A percentile compares a stretch with the other conserved stretches of the same genome.
Evolutionary conservation across 108 stramenopile species (phyloP).

Genomic region (Schizochytrium sp.): DNA sequence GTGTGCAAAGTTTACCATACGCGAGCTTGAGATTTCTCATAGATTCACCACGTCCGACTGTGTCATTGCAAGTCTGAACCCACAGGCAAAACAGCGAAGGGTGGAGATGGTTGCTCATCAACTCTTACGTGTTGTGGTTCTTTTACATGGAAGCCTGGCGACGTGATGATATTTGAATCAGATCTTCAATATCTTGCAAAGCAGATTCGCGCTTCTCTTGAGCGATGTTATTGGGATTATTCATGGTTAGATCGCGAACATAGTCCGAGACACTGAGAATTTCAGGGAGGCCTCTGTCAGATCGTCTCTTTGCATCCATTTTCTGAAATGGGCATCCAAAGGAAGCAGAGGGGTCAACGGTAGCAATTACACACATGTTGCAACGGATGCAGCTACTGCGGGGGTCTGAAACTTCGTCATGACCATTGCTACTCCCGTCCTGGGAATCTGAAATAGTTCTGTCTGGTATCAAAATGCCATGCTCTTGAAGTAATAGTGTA

Average conservation of each 20-base stretch:
- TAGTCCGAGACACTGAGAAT: neutral
- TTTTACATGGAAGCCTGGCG: neutral
- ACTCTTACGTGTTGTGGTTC: neutral
- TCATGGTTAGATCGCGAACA: neutral
- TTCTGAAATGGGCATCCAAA: constrained; percentile 54
- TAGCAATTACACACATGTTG: constrained; percentile 56
- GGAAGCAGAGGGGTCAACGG: constrained; percentile 14
- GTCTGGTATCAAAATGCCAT: neutral
- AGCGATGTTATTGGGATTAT: neutral
- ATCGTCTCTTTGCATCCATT: neutral
- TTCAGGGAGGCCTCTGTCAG: neutral
- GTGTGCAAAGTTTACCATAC: too few species aligned
- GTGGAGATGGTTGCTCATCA: neutral
- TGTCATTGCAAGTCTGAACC: too few species aligned
- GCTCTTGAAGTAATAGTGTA: neutral
- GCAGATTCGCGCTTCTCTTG: neutral
- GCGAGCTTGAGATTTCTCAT: too few species aligned
- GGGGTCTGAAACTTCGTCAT: neutral
- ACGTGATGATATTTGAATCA: neutral
- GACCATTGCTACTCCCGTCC: neutral
- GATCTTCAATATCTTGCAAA: constrained; percentile 6
- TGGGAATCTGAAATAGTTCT: neutral
- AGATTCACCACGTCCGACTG: too few species aligned
- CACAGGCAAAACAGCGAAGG: too few species aligned
- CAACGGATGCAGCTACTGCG: constrained; percentile 52